These are phyloP conservation scores for Styphnolobium japonicum DNA, from an alignment of 306 rosid genomes.

Conservation along the genomic window DNA sequence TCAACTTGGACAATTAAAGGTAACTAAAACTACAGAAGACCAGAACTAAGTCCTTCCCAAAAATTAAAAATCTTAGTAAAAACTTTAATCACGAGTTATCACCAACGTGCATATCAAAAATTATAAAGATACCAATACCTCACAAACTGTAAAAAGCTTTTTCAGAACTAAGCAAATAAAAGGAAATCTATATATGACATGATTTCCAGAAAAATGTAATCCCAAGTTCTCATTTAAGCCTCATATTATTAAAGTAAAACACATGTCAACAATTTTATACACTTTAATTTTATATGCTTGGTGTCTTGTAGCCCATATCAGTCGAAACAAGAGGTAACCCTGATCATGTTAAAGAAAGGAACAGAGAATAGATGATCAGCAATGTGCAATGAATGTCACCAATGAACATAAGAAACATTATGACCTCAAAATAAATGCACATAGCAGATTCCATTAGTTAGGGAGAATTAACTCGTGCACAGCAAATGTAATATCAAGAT, in stretches of 20 bases:
- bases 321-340: background rate
- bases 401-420: background rate
- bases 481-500: background rate
- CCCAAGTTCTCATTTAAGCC: background rate
- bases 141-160: background rate
- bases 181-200: background rate
- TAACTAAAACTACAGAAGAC: background rate
- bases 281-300: background rate
- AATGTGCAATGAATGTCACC: background rate
- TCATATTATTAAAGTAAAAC: background rate
- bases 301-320: background rate
- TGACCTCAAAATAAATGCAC: background rate
- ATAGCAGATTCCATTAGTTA: background rate
- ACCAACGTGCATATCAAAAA: background rate
- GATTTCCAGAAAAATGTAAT: background rate
- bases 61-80: background rate
- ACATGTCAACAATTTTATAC: background rate
- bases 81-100: background rate
- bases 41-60: background rate
- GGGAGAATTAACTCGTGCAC: background rate
- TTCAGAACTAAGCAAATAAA: background rate
- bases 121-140: background rate
- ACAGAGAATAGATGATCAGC: background rate
- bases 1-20: background rate
- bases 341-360: background rate